Conservation (phyloP, 768 basidiomycete genomes). For the Nidularia pulvinata region DNA sequence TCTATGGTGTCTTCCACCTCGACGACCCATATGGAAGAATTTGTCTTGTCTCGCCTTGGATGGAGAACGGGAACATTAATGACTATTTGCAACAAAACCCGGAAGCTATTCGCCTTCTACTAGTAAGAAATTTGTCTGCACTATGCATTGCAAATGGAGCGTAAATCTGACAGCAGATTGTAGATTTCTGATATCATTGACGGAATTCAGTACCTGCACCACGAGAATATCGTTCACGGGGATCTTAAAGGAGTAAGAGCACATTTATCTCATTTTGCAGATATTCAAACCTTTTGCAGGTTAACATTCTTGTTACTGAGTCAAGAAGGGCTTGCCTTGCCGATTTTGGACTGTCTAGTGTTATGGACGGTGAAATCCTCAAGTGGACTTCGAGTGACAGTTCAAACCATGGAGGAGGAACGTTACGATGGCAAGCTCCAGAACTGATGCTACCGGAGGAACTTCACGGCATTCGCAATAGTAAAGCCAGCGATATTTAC, state of each 20-base stretch:
- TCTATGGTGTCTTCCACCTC: conserved; percentile 28
- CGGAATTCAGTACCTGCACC: background rate
- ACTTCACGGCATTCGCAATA: background rate
- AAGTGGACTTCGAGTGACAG: background rate
- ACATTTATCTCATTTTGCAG: background rate
- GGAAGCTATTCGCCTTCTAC: conserved; percentile 7
- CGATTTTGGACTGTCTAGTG: background rate
- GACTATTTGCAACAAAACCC: conserved; percentile 17
- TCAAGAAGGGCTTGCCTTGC: background rate
- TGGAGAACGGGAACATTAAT: conserved; percentile 30
- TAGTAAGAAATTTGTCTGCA: conserved; percentile 2
- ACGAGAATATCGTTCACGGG: background rate
- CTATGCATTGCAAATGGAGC: too few relatives aligned
- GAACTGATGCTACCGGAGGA: background rate
- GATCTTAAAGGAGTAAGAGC: background rate
- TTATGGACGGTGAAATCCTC: background rate
- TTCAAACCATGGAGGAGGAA: background rate
- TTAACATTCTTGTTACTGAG: background rate
- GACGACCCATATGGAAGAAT: conserved; percentile 20
- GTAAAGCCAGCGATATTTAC: background rate
- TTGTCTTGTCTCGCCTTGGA: conserved; percentile 36
- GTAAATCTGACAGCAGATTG: background rate
- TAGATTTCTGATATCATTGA: background rate
- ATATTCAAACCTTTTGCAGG: background rate
- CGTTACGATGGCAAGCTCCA: background rate